Evolutionary conservation across 257 asterid genomes (phyloP).

Genomic region (Capsicum pubescens): DNA sequence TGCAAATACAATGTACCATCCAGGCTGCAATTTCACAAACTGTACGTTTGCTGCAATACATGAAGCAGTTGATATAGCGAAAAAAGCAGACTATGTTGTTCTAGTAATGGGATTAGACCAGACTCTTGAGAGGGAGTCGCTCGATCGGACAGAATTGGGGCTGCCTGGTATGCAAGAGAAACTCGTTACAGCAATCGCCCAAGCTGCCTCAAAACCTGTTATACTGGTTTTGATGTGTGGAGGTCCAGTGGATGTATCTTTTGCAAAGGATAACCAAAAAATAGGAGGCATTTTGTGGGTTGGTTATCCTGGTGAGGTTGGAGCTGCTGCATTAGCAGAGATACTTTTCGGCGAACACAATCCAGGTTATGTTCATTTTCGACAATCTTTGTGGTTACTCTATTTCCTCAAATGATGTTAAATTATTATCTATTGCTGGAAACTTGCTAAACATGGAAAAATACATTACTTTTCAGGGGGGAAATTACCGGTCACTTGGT

Average conservation of each 20-base stretch:
- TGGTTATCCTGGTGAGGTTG: slow-evolving; percentile 78
- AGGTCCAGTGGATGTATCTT: slow-evolving; percentile 74
- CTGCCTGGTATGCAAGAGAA: slow-evolving; percentile 63
- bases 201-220: slow-evolving; percentile 55
- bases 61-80: slow-evolving; percentile 45
- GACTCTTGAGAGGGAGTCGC: slow-evolving; percentile 54
- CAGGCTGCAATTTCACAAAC: slow-evolving; percentile 52
- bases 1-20: slow-evolving; percentile 37
- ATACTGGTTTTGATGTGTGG: slow-evolving; percentile 62
- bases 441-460: background rate
- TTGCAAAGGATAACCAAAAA: slow-evolving; percentile 54
- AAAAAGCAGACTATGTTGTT: slow-evolving; percentile 54
- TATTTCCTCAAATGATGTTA: background rate
- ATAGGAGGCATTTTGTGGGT: slow-evolving; percentile 53
- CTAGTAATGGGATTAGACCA: slow-evolving; percentile 76
- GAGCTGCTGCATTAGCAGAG: slow-evolving; percentile 70
- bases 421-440: background rate
- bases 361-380: slow-evolving; percentile 50
- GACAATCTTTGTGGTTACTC: background rate
- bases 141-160: slow-evolving; percentile 52
- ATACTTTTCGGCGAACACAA: slow-evolving; percentile 64
- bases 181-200: slow-evolving; percentile 51
- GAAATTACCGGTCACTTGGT: slow-evolving; percentile 77
- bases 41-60: slow-evolving; percentile 48
- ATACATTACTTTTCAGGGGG: slow-evolving; percentile 54